phyloP scores from a whole-genome alignment of 768 basidiomycete genomes.

The Mycena rebaudengoi region DNA sequence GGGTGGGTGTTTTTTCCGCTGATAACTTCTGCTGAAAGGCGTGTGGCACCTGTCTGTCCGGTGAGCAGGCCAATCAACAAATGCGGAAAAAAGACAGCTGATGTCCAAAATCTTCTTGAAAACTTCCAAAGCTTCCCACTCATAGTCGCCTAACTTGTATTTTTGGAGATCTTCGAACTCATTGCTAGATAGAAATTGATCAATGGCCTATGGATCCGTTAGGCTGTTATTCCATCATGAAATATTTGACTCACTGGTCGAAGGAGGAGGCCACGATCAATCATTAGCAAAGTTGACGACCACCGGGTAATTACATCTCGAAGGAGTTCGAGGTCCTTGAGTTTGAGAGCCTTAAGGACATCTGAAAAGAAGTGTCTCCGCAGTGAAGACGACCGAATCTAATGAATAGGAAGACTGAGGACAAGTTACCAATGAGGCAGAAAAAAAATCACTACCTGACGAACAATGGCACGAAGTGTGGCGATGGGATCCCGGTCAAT shows the following conservation, averaged over 20 bases:
- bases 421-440: not conserved
- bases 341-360: slow-evolving; percentile 14
- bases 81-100: too few relatives aligned
- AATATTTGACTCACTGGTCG: slow-evolving; percentile 25
- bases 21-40: too few relatives aligned
- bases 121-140: slow-evolving; percentile 35
- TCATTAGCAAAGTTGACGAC: slow-evolving; percentile 42
- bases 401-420: not conserved
- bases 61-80: too few relatives aligned
- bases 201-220: slow-evolving; percentile 32
- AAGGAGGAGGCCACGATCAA: slow-evolving; percentile 34
- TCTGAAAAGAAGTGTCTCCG: slow-evolving; percentile 32
- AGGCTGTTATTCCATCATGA: not conserved
- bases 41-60: too few relatives aligned
- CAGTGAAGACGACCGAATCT: slow-evolving; percentile 36
- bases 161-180: slow-evolving; percentile 34
- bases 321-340: slow-evolving; percentile 34
- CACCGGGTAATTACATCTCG: slow-evolving; percentile 39
- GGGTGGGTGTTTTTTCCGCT: too few relatives aligned
- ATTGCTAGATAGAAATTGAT: slow-evolving; percentile 21
- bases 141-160: slow-evolving; percentile 24
- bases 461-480: slow-evolving; percentile 31
- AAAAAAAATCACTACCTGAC: slow-evolving; percentile 25
- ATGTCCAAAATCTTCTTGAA: slow-evolving; percentile 37
- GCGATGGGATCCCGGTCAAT: slow-evolving; percentile 30